These are phyloP conservation scores for Diaporthe citrichinensis DNA, from an alignment of 2,329 filamentous ascomycete genomes.

Conservation along the genomic window DNA sequence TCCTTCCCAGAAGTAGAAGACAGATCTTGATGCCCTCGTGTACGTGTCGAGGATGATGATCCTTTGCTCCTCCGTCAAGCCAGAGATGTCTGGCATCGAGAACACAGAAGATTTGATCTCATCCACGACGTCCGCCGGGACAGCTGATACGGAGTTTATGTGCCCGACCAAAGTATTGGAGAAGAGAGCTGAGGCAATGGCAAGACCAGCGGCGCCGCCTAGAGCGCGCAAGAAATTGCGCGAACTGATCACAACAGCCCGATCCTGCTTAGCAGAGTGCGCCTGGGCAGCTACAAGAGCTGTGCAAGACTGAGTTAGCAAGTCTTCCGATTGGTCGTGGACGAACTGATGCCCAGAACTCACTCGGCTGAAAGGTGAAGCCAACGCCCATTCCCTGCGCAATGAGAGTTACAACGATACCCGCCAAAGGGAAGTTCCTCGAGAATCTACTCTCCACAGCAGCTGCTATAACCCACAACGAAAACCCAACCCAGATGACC, in stretches of 20 bases:
- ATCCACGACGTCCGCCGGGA: constrained; percentile 49
- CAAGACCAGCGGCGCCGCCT: constrained; percentile 71
- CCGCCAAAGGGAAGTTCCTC: constrained; percentile 40
- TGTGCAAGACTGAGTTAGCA: neutral
- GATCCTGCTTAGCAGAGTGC: constrained; percentile 67
- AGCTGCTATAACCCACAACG: constrained; percentile 53
- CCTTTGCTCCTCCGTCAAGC: constrained; percentile 48
- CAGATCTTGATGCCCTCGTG: constrained; percentile 37
- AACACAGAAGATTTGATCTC: constrained; percentile 56
- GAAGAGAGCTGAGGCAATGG: constrained; percentile 66
- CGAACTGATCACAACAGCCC: constrained; percentile 73
- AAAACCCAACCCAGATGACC: constrained; percentile 64
- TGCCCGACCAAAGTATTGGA: constrained; percentile 44
- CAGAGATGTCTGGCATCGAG: constrained; percentile 51
- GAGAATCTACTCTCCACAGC: constrained; percentile 14
- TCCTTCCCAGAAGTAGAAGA: constrained; percentile 41
- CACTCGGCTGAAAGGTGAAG: constrained; percentile 59
- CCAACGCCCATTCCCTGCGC: constrained; percentile 69
- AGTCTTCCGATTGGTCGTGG: neutral
- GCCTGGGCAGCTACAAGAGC: constrained; percentile 70
- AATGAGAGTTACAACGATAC: constrained; percentile 64
- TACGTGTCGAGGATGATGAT: constrained; percentile 38
- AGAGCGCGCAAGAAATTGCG: constrained; percentile 74
- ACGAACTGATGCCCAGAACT: neutral
- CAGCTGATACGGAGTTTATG: constrained; percentile 49